Conservation (phyloP, 306 rosid genomes). For the Trichosanthes cucumerina region DNA sequence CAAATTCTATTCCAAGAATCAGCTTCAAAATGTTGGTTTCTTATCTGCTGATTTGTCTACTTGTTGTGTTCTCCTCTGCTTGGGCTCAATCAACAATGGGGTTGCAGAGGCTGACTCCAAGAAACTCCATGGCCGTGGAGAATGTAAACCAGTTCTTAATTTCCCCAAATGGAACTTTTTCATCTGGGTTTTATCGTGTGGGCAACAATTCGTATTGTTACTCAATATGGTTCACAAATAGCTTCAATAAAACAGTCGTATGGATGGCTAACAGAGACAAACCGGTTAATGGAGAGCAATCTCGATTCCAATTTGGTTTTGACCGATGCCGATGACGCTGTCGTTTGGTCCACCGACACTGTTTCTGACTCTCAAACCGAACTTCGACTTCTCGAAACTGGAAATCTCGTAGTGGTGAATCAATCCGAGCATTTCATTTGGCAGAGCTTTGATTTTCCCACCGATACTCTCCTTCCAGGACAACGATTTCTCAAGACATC, state of each 20-base stretch:
- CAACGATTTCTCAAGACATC: slow-evolving; percentile 19
- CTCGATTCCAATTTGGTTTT: slow-evolving; percentile 6
- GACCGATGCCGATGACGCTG: background rate
- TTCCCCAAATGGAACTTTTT: slow-evolving; percentile 1
- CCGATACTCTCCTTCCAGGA: slow-evolving; percentile 31
- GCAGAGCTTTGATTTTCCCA: slow-evolving; percentile 37
- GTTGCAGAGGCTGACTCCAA: background rate
- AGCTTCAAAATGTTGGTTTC: background rate
- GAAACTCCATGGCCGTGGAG: background rate
- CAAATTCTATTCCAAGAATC: background rate
- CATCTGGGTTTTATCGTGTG: slow-evolving; percentile 10
- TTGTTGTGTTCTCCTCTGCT: background rate
- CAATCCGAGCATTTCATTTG: slow-evolving; percentile 12
- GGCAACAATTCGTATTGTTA: slow-evolving; percentile 9
- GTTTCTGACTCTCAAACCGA: background rate
- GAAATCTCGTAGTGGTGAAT: slow-evolving; percentile 28
- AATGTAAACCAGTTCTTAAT: background rate
- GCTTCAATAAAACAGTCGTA: background rate
- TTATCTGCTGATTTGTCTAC: background rate
- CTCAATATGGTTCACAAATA: slow-evolving; percentile 12
- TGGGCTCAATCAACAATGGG: background rate
- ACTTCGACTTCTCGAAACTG: slow-evolving; percentile 16
- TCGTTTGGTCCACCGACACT: slow-evolving; percentile 20
- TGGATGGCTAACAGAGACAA: slow-evolving; percentile 13
- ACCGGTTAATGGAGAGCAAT: slow-evolving; percentile 5